A percentile compares a stretch with the other conserved stretches of the same genome.
Evolutionary conservation across 2,329 filamentous ascomycete species (phyloP).

Genomic region (Exophiala phaeomuriformis): DNA sequence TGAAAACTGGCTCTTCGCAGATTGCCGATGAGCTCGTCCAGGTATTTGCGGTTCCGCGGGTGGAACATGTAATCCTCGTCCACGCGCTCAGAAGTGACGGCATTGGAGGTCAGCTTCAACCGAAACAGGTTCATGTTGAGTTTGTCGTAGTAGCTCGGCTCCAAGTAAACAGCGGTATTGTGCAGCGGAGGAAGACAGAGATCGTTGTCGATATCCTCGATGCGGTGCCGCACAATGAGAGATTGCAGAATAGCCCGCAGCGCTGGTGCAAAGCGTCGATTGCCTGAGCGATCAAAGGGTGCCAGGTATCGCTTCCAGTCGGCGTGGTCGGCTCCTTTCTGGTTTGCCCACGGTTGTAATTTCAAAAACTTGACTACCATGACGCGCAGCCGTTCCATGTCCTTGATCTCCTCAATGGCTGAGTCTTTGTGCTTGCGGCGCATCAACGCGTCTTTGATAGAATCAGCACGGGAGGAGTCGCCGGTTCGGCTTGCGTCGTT

Average conservation of each 20-base stretch:
- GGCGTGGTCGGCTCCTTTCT: constrained; percentile 49
- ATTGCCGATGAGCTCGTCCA: constrained; percentile 66
- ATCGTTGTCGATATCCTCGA: constrained; percentile 60
- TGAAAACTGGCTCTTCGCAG: constrained; percentile 80
- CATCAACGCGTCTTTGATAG: constrained; percentile 15
- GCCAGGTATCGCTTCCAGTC: constrained; percentile 70
- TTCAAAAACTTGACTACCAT: constrained; percentile 65
- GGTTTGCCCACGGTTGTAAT: constrained; percentile 70
- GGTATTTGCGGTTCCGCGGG: constrained; percentile 58
- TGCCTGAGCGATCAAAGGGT: constrained; percentile 53
- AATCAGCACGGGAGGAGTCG: constrained; percentile 8
- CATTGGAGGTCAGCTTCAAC: constrained; percentile 76
- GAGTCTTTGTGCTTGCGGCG: constrained; percentile 34
- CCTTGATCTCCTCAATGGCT: constrained; percentile 50
- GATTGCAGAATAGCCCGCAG: constrained; percentile 65
- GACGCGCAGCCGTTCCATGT: constrained; percentile 59
- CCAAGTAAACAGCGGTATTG: constrained; percentile 64
- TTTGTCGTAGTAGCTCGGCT: constrained; percentile 79
- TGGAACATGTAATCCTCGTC: constrained; percentile 89
- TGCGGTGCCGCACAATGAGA: constrained; percentile 71
- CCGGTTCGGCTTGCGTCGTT: constrained; percentile 30
- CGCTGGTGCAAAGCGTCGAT: constrained; percentile 36
- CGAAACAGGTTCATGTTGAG: constrained; percentile 77
- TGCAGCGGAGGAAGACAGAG: constrained; percentile 62
- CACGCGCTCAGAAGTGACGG: constrained; percentile 75